Evolutionary conservation across 2,329 filamentous ascomycete species (phyloP).

Genomic region (Paraphaeosphaeria minitans): DNA sequence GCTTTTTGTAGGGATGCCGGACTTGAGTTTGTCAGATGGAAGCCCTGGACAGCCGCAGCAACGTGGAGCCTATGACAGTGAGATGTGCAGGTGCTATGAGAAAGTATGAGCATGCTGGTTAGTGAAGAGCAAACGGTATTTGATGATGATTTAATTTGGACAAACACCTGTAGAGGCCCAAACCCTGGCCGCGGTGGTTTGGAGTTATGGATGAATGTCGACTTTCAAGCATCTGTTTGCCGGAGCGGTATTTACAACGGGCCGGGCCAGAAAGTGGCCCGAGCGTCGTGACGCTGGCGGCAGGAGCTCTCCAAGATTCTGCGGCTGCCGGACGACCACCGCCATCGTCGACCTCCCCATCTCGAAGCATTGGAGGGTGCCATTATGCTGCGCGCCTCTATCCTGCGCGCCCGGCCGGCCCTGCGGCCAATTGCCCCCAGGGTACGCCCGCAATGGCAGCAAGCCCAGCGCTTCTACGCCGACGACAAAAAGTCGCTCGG

Average conservation of each 20-base stretch:
- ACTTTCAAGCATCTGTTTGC: background rate
- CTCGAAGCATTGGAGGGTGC: conserved; percentile 46
- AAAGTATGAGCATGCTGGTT: background rate
- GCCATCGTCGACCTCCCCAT: conserved; percentile 23
- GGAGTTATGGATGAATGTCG: background rate
- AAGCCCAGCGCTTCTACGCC: conserved; percentile 57
- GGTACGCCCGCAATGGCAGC: conserved; percentile 44
- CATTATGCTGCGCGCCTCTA: conserved; percentile 62
- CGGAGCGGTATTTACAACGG: background rate
- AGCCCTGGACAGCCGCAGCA: conserved; percentile 15
- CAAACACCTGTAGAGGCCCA: conserved; percentile 6
- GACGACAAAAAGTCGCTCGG: conserved; percentile 50
- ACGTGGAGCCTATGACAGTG: conserved; percentile 12
- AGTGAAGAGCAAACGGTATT: conserved; percentile 5
- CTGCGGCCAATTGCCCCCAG: conserved; percentile 40
- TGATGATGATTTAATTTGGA: background rate
- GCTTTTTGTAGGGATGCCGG: conserved; percentile 6
- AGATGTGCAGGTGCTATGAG: background rate
- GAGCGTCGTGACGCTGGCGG: conserved; percentile 16
- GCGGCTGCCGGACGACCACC: conserved; percentile 20
- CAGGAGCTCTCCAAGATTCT: conserved; percentile 14
- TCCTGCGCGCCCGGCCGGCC: conserved; percentile 55
- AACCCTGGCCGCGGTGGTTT: background rate
- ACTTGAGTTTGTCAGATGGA: conserved; percentile 6
- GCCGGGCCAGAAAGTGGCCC: conserved; percentile 17